A percentile compares a stretch with the other conserved stretches of the same genome.
These are phyloP conservation scores for Phaeotremella fagi DNA, from an alignment of 768 basidiomycete species.

Conservation along the genomic window DNA sequence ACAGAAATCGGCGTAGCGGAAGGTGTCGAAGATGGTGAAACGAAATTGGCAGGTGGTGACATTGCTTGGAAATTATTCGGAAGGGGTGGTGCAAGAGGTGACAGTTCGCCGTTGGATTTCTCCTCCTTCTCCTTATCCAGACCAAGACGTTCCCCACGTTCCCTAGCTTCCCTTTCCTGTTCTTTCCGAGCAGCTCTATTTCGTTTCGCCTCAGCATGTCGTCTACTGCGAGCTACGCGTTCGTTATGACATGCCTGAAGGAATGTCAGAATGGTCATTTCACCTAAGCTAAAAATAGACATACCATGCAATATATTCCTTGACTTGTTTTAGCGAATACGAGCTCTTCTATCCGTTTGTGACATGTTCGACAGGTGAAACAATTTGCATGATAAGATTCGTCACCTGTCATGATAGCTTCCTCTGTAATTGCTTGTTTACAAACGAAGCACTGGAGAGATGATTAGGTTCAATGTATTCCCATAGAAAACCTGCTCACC, in stretches of 20 bases:
- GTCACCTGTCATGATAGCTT: conserved; percentile 98
- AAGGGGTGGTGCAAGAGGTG: conserved; percentile 2
- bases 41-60: conserved; percentile 12
- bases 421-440: conserved; percentile 88
- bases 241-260: conserved; percentile 89
- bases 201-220: conserved; percentile 78
- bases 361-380: conserved; percentile 96
- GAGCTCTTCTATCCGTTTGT: conserved; percentile 90
- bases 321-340: conserved; percentile 98
- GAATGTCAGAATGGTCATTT: too few relatives aligned
- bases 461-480: conserved; percentile 4
- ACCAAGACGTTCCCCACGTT: background rate
- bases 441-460: conserved; percentile 91
- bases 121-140: conserved; percentile 31
- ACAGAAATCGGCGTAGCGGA: conserved; percentile 21
- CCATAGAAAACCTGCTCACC: conserved; percentile 15
- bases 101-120: conserved; percentile 10
- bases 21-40: conserved; percentile 29
- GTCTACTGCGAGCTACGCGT: conserved; percentile 85
- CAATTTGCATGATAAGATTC: conserved; percentile 98
- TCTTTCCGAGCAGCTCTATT: conserved; percentile 55
- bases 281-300: too few relatives aligned
- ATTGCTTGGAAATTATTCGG: conserved; percentile 8
- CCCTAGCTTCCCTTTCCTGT: conserved; percentile 25
- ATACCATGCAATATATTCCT: conserved; percentile 80